Evolutionary conservation across 139 green algal species (phyloP).

Genomic region (Nannochloris sp.): DNA sequence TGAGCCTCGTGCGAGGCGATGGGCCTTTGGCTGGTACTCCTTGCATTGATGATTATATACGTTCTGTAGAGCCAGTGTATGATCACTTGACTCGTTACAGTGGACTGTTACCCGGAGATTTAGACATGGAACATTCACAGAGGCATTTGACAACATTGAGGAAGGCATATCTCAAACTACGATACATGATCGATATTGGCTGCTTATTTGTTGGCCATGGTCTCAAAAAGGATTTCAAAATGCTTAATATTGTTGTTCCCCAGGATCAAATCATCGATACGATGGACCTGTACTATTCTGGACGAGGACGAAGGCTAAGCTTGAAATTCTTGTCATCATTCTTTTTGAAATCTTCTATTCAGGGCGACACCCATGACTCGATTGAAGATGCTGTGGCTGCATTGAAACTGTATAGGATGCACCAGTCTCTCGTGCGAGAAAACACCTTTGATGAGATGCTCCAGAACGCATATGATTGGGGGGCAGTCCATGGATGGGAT

Average conservation of each 20-base stretch:
- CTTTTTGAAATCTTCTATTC: conserved; percentile 73
- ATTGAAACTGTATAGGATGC: conserved; percentile 59
- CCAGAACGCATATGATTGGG: conserved; percentile 73
- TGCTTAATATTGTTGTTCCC: conserved; percentile 91
- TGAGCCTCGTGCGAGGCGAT: conserved; percentile 74
- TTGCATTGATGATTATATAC: conserved; percentile 91
- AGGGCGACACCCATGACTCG: conserved; percentile 68
- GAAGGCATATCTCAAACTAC: conserved; percentile 72
- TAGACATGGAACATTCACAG: conserved; percentile 55
- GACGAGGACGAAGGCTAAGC: conserved; percentile 75
- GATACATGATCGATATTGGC: conserved; percentile 76
- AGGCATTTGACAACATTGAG: conserved; percentile 88
- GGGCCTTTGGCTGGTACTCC: conserved; percentile 41
- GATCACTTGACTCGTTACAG: conserved; percentile 84
- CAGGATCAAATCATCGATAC: conserved; percentile 86
- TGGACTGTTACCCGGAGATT: conserved; percentile 55
- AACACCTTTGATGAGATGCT: conserved; percentile 47
- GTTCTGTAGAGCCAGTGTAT: conserved; percentile 75
- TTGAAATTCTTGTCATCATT: conserved; percentile 86
- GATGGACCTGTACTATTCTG: conserved; percentile 82
- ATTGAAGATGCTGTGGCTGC: conserved; percentile 92
- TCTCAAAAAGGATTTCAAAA: conserved; percentile 90
- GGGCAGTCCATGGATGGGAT: conserved; percentile 73
- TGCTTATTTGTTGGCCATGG: conserved; percentile 90
- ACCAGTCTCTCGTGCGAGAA: conserved; percentile 49